Percentiles rank a stretch among this genome's conserved stretches.
Evolutionary conservation across 1,284 basidiomycete genomes (phyloP).

Genomic region (Naganishia liquefaciens): DNA sequence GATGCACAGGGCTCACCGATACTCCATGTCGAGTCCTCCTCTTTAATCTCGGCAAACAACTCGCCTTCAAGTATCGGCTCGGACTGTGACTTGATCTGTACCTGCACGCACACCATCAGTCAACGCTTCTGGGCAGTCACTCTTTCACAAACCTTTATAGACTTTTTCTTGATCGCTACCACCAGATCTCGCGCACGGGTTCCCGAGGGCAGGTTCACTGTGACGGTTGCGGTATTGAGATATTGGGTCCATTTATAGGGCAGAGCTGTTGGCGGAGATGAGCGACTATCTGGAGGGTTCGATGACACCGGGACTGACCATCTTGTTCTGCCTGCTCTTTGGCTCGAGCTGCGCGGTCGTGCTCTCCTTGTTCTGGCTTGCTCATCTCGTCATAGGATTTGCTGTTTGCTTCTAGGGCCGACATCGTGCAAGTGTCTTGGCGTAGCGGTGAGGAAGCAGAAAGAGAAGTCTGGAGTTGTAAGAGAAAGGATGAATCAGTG

Average conservation of each 20-base stretch:
- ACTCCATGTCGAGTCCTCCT: constrained; percentile 97
- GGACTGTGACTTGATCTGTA: constrained; percentile 75
- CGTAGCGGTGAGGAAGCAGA: not conserved
- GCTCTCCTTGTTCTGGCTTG: constrained; percentile 70
- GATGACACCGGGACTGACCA: constrained; percentile 60
- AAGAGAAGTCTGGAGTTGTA: not conserved
- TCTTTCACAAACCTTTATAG: constrained; percentile 59
- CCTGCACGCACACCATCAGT: constrained; percentile 42
- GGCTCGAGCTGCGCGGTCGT: constrained; percentile 68
- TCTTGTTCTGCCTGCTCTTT: constrained; percentile 80
- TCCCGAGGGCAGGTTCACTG: constrained; percentile 80
- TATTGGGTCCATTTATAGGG: constrained; percentile 94
- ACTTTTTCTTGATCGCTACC: constrained; percentile 76
- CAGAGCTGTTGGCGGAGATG: constrained; percentile 61
- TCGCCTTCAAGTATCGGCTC: constrained; percentile 86
- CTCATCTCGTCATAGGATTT: constrained; percentile 74
- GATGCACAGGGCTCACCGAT: constrained; percentile 63
- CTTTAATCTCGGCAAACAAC: constrained; percentile 86
- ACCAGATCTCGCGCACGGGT: constrained; percentile 76
- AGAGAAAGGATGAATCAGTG: not conserved
- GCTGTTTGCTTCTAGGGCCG: constrained; percentile 35
- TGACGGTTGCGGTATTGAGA: constrained; percentile 80
- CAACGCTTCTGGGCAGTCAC: no score
- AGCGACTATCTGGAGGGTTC: not conserved
- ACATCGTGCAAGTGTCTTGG: constrained; percentile 1